These are phyloP conservation scores for Nemania sp. DNA, from an alignment of 2,329 filamentous ascomycete species.

Conservation along the genomic window DNA sequence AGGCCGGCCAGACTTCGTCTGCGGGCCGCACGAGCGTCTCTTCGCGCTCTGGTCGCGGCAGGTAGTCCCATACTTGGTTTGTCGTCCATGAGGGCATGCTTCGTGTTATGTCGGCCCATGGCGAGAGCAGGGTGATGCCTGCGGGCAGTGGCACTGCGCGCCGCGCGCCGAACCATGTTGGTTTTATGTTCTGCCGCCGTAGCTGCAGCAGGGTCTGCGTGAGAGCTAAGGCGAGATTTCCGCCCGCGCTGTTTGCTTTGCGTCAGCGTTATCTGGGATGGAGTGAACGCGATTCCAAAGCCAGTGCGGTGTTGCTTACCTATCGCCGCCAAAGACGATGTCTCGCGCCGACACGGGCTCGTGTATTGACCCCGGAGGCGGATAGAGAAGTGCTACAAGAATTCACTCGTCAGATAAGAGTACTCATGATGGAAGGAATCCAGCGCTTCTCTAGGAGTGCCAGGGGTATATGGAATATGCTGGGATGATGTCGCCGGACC, in stretches of 20 bases:
- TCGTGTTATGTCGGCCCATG: conserved; percentile 73
- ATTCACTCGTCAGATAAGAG: no score
- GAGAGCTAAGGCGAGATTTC: conserved; percentile 68
- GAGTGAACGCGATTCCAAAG: neutral
- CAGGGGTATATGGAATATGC: no score
- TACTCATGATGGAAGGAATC: no score
- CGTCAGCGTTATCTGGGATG: neutral
- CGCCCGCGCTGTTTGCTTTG: conserved; percentile 63
- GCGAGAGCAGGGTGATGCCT: conserved; percentile 63
- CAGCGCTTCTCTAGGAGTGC: no score
- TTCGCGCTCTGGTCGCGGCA: conserved; percentile 50
- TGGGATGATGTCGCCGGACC: no score
- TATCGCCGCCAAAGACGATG: conserved; percentile 74
- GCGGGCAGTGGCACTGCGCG: conserved; percentile 68
- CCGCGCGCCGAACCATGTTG: conserved; percentile 63
- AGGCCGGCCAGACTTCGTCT: conserved; percentile 61
- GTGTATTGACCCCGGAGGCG: conserved; percentile 69
- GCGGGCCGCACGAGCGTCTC: conserved; percentile 36
- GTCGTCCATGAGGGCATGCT: conserved; percentile 58
- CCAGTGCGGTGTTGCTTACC: conserved; percentile 41
- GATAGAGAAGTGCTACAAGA: conserved; percentile 73
- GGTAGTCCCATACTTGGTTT: conserved; percentile 65
- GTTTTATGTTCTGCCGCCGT: conserved; percentile 46
- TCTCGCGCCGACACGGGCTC: conserved; percentile 64
- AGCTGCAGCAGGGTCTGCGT: conserved; percentile 71